Evolutionary conservation across 2,329 filamentous ascomycete genomes (phyloP), one percentile per base, ranked within the genome.

Genomic region (Myotisia sp.): DNA sequence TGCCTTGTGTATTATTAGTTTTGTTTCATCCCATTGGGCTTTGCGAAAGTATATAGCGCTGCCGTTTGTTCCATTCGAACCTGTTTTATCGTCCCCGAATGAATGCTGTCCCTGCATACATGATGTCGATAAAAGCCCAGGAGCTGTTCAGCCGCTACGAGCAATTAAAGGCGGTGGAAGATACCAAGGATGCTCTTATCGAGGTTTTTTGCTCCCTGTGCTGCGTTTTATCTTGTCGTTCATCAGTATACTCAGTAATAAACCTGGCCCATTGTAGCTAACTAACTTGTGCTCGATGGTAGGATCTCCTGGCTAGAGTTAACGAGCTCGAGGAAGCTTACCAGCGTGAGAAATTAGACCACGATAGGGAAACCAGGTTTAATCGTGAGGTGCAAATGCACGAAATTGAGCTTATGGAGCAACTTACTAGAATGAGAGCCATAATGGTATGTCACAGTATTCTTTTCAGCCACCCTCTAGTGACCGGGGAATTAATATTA

Each of bases 341-440:
- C 38, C 46, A 62, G 52, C 55, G 50, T 51, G 61, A 44, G 51
- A 59, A 48, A 39, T 49, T 64, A 14, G 63, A 65, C 27, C 59
- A 62, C 53, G 60, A 62, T 40, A 55, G 62, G 33, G 62, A 65
- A 46, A 59, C 54, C 24, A 55, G 57, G 36, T 64, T 60, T 48
- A 64, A 63, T 44, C 58, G 60, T 38, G 60, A 64, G 42, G 58
- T 60, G 37, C 61, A 65, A 41, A 46, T 61, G 30, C 59, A 62
- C 42, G 62, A 65, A 39, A 58, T 61, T 44, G 54, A 63, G 39
- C 48, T 65, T 41, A 63, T 62, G 51, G 53, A 64, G 20, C 58
- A 65, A 47, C 50, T 65, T 43, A 51, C 57, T 22, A 53, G 53
- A 41, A 55, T 59, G 38, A 62, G 60, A 39, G 51, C 51, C 38